phyloP scores from a whole-genome alignment of 2,329 filamentous ascomycete species.

The Bimuria novae-zelandiae region DNA sequence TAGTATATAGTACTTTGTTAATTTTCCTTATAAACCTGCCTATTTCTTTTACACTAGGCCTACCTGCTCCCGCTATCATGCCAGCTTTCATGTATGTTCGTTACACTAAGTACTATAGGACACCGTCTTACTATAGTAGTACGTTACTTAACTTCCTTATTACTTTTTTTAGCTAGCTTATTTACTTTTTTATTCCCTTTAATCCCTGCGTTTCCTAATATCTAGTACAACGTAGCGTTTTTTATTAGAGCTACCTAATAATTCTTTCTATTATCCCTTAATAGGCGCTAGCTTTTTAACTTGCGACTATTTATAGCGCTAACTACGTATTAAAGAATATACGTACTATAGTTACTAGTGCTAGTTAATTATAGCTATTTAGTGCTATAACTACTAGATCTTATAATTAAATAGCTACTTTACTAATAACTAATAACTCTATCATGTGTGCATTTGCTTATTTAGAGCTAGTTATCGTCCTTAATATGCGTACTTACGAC shows the following conservation, averaged over 20 bases:
- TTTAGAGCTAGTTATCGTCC: no score
- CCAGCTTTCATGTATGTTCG: constrained; percentile 12
- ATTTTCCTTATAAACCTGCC: constrained; percentile 24
- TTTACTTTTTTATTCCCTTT: constrained; percentile 20
- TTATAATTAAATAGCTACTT: background rate
- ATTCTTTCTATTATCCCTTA: constrained; percentile 13
- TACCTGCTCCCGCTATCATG: constrained; percentile 7
- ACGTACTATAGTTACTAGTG: constrained; percentile 6
- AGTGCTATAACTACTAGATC: background rate
- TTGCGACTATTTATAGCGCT: constrained; percentile 10
- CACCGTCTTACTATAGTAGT: constrained; percentile 14
- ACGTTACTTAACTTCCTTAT: constrained; percentile 13
- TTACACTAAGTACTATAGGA: constrained; percentile 13
- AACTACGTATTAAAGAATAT: constrained; percentile 14
- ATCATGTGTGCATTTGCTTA: no score
- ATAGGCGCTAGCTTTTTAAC: constrained; percentile 15
- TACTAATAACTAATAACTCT: no score
- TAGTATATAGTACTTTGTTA: constrained; percentile 20
- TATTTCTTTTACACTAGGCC: background rate
- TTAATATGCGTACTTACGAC: no score
- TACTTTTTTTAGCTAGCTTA: background rate
- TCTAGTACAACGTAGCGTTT: constrained; percentile 24
- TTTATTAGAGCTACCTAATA: constrained; percentile 16
- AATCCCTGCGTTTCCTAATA: constrained; percentile 18
- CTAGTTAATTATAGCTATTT: background rate